Evolutionary conservation across 352 stramenopile species (phyloP).

Genomic region (Globisporangium apiculatum): DNA sequence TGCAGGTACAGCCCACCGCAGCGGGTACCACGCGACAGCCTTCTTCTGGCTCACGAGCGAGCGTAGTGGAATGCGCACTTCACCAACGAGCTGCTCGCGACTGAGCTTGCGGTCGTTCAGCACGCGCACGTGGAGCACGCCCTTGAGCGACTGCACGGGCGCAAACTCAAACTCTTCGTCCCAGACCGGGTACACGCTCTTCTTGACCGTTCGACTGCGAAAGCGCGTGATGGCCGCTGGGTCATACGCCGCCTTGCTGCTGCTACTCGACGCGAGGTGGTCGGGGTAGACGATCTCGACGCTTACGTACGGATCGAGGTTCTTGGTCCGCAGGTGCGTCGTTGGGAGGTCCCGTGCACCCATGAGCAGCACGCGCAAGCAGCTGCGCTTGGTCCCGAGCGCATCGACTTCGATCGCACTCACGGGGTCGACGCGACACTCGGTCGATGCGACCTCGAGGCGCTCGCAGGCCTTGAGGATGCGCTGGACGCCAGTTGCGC

Average conservation of each 20-base stretch:
- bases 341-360: constrained; percentile 49
- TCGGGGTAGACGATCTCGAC: constrained; percentile 59
- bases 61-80: constrained; percentile 52
- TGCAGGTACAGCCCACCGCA: constrained; percentile 24
- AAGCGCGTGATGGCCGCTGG: constrained; percentile 15
- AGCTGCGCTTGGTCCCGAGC: constrained; percentile 38
- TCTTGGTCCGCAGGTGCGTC: constrained; percentile 59
- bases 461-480: constrained; percentile 57
- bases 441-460: constrained; percentile 30
- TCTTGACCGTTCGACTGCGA: constrained; percentile 62
- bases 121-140: constrained; percentile 51
- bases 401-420: constrained; percentile 61
- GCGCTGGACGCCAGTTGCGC: constrained; percentile 27
- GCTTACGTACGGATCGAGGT: constrained; percentile 59
- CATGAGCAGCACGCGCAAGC: constrained; percentile 46
- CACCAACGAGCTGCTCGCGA: constrained; percentile 58
- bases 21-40: constrained; percentile 45
- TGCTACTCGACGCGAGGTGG: constrained; percentile 6
- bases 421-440: constrained; percentile 37
- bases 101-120: constrained; percentile 68
- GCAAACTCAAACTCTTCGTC: constrained; percentile 69
- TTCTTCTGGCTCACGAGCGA: constrained; percentile 63
- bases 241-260: background rate
- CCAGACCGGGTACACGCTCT: constrained; percentile 73
- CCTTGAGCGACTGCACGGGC: constrained; percentile 56